A percentile compares a stretch with the other conserved stretches of the same genome.
phyloP scores from a whole-genome alignment of 176 grass and related monocot genomes.

The Oryza rufipogon region DNA sequence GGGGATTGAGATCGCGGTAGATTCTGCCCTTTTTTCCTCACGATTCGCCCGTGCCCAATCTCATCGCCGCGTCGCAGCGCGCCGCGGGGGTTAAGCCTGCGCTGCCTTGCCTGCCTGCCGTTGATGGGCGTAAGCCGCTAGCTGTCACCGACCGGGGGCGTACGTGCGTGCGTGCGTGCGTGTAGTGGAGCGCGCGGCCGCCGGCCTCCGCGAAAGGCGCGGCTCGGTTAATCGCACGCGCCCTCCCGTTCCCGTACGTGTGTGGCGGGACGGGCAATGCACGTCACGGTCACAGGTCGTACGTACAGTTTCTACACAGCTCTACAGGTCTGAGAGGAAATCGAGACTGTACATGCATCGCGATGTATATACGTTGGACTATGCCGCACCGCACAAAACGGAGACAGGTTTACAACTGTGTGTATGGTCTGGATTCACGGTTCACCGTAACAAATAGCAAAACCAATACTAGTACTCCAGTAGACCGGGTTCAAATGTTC shows the following conservation, averaged over 20 bases:
- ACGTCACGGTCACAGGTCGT: neutral
- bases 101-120: too few relatives aligned
- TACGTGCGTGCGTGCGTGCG: too few relatives aligned
- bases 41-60: neutral
- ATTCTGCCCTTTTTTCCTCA: neutral
- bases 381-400: too few relatives aligned
- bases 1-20: too few relatives aligned
- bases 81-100: too few relatives aligned
- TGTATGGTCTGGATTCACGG: neutral
- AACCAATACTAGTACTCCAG: neutral
- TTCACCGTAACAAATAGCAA: neutral
- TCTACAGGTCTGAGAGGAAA: neutral
- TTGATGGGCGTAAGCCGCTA: neutral
- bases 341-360: neutral
- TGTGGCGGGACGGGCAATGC: neutral
- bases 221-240: neutral
- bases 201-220: neutral
- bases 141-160: too few relatives aligned
- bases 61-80: too few relatives aligned
- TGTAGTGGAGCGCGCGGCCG: neutral
- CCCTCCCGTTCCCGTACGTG: neutral
- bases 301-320: neutral
- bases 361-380: too few relatives aligned
- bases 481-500: neutral
- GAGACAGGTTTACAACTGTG: neutral